These are phyloP conservation scores for Primulina tabacum DNA, from an alignment of 257 asterid genomes.

Conservation along the genomic window DNA sequence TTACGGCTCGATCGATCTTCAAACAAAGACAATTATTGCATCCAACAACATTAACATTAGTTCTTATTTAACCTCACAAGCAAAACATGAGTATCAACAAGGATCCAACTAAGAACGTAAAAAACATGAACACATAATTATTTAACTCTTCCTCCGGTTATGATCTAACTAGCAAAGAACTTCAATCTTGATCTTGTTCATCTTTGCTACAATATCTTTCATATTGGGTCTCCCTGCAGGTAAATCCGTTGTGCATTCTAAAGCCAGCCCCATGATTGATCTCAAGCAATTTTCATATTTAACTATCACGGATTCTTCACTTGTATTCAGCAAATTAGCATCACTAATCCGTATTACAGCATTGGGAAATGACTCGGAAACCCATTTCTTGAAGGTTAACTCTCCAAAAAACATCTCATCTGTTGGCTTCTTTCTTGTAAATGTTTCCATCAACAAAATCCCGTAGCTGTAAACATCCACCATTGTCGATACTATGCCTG, in stretches of 20 bases:
- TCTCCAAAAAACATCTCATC: background rate
- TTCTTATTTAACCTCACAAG: too few relatives aligned
- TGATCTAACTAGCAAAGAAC: background rate
- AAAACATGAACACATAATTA: too few relatives aligned
- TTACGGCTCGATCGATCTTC: too few relatives aligned
- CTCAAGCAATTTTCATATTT: background rate
- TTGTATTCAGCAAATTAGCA: background rate
- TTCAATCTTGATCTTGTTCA: slow-evolving; percentile 3
- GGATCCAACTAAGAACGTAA: too few relatives aligned
- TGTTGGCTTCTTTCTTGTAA: background rate
- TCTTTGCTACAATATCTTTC: slow-evolving; percentile 1
- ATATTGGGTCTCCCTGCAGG: slow-evolving; percentile 9
- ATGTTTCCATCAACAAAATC: background rate
- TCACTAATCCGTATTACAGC: background rate
- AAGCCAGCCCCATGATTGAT: background rate
- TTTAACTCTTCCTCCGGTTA: too few relatives aligned
- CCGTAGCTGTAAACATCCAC: background rate
- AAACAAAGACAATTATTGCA: too few relatives aligned
- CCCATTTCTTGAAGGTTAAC: background rate
- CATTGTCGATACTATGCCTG: background rate
- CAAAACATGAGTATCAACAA: too few relatives aligned
- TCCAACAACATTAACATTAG: too few relatives aligned
- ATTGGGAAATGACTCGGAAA: background rate
- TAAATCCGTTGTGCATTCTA: background rate
- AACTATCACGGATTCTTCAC: background rate